phyloP scores from a whole-genome alignment of 2,329 filamentous ascomycete genomes.

The Trichophyton equinum region DNA sequence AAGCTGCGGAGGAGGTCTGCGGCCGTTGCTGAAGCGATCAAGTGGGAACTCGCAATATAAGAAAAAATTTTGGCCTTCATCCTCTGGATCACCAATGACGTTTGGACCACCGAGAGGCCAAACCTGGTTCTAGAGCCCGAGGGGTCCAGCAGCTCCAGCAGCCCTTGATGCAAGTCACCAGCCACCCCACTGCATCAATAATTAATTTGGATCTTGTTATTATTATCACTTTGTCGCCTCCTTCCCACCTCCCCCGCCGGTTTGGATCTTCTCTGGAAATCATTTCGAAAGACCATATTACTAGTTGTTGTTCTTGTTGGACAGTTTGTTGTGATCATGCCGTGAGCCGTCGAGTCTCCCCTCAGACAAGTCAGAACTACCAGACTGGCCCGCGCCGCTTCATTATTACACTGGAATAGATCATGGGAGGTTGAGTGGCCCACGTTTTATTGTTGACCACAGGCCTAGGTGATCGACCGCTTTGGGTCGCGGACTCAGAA shows the following conservation, averaged over 20 bases:
- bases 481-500: conserved; percentile 3
- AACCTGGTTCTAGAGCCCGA: not conserved
- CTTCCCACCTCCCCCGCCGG: not conserved
- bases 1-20: not conserved
- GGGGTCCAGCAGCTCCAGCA: not conserved
- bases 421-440: not conserved
- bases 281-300: not conserved
- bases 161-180: not conserved
- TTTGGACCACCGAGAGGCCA: not conserved
- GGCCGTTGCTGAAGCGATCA: not conserved
- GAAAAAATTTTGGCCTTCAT: too few species aligned
- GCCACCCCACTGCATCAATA: not conserved
- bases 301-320: not conserved
- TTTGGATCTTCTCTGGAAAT: not conserved
- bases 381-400: not conserved
- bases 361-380: not conserved
- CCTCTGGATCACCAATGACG: not conserved
- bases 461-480: not conserved
- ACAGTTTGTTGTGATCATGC: not conserved
- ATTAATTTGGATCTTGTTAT: not conserved
- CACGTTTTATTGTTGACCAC: not conserved
- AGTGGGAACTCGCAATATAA: not conserved
- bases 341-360: not conserved
- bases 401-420: not conserved
- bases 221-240: not conserved